Evolutionary conservation across 2,329 filamentous ascomycete species (phyloP).

Genomic region (Exophiala xenobiotica): DNA sequence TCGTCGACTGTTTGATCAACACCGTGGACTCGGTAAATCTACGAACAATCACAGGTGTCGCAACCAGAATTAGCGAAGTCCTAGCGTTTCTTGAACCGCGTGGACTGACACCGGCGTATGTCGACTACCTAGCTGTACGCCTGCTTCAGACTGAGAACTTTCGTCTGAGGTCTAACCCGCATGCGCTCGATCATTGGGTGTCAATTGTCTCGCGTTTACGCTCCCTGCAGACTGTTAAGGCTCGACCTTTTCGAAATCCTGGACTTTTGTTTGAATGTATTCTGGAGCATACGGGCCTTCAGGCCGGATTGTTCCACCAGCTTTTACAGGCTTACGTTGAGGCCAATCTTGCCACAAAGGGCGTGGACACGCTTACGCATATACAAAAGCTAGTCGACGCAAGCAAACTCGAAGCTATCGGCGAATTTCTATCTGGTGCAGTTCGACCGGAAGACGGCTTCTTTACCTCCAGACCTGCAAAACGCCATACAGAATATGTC

Average conservation of each 20-base stretch:
- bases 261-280: conserved; percentile 20
- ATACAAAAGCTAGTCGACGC: conserved; percentile 44
- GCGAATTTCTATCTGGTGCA: conserved; percentile 21
- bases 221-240: conserved; percentile 3
- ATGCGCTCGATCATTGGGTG: conserved; percentile 37
- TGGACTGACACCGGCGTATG: conserved; percentile 33
- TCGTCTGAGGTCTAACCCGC: conserved; percentile 46
- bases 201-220: conserved; percentile 5
- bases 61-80: conserved; percentile 36
- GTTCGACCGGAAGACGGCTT: conserved; percentile 10
- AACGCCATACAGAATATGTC: conserved; percentile 19
- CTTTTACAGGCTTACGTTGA: conserved; percentile 40
- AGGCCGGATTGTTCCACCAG: conserved; percentile 37
- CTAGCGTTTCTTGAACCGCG: conserved; percentile 42
- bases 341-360: conserved; percentile 20
- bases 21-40: conserved; percentile 37
- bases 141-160: conserved; percentile 52
- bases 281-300: conserved; percentile 18
- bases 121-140: conserved; percentile 47
- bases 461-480: conserved; percentile 13
- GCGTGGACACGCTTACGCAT: conserved; percentile 26
- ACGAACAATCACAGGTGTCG: conserved; percentile 1
- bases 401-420: conserved; percentile 35
- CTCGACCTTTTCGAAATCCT: background rate
- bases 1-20: conserved; percentile 54